A percentile compares a stretch with the other conserved stretches of the same genome.
These are phyloP conservation scores for Stephania japonica DNA, from an alignment of 164 flowering plant genomes.

Conservation along the genomic window DNA sequence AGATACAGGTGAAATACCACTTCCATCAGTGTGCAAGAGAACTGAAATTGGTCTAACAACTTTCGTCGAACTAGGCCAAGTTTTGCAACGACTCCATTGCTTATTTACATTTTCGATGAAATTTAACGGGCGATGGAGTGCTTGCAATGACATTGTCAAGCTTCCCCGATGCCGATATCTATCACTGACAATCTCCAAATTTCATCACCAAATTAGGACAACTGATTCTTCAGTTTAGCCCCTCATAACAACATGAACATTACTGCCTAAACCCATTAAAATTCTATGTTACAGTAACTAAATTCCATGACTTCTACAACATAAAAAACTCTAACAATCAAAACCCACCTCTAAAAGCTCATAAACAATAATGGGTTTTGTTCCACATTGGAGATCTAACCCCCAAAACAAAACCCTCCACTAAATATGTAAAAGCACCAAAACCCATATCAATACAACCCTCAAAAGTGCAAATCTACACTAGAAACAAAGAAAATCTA, in stretches of 20 bases:
- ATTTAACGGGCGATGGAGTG: conserved; percentile 22
- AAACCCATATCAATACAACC: not conserved
- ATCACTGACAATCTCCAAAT: conserved; percentile 1
- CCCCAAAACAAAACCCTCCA: not conserved
- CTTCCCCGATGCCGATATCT: conserved; percentile 4
- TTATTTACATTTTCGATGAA: conserved; percentile 18
- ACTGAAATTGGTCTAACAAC: conserved; percentile 22
- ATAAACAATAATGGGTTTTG: not conserved
- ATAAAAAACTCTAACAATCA: conserved; percentile 2
- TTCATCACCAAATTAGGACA: not conserved
- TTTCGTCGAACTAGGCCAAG: conserved; percentile 16
- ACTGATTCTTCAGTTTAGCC: conserved; percentile 5
- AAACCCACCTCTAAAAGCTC: not conserved
- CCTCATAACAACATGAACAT: not conserved
- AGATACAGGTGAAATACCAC: conserved; percentile 24
- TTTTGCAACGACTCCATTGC: conserved; percentile 19
- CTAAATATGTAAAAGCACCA: conserved; percentile 1
- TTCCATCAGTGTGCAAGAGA: conserved; percentile 26
- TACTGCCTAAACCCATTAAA: not conserved
- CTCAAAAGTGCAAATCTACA: not conserved
- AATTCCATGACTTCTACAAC: not conserved
- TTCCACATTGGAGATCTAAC: not conserved
- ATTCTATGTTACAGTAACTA: not conserved
- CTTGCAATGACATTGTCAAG: conserved; percentile 25
- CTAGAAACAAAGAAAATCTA: not conserved